phyloP scores from a whole-genome alignment of 768 basidiomycete genomes.

The Cystoderma amianthinum region DNA sequence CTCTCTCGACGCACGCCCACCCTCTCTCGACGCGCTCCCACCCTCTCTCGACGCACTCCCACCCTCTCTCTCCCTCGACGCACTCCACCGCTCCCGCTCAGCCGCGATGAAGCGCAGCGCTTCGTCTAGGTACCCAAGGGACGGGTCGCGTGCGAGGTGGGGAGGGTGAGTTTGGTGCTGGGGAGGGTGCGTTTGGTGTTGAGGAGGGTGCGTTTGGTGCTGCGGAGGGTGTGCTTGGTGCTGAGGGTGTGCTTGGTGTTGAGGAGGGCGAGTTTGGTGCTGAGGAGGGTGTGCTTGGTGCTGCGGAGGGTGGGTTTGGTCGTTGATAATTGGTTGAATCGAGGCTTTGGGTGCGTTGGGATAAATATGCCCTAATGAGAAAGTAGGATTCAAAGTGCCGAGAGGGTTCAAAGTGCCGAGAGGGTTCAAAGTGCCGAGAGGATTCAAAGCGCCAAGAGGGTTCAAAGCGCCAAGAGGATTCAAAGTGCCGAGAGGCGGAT shows the following conservation, averaged over 20 bases:
- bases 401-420: no score
- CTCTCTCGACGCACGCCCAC: no score
- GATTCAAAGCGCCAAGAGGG: no score
- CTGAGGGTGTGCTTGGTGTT: neutral
- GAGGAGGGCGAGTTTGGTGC: no score
- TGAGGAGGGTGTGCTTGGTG: neutral
- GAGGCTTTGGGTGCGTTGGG: no score
- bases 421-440: no score
- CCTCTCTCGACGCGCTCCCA: neutral
- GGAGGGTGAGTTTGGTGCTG: no score
- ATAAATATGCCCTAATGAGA: no score
- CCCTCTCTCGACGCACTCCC: neutral
- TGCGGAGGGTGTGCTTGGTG: neutral
- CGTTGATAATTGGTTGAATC: no score
- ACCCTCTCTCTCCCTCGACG: conserved; percentile 27
- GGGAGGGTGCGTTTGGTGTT: neutral
- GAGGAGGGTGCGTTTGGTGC: neutral
- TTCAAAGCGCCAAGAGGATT: no score
- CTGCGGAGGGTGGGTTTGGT: neutral
- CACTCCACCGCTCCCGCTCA: conserved; percentile 55
- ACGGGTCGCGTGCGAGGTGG: conserved; percentile 50
- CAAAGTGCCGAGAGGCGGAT: no score
- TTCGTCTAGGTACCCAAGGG: conserved; percentile 66
- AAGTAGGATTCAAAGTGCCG: no score
- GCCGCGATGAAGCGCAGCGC: conserved; percentile 71